phyloP scores from a whole-genome alignment of 106 monocot genomes.

The Dioscorea dumetorum region DNA sequence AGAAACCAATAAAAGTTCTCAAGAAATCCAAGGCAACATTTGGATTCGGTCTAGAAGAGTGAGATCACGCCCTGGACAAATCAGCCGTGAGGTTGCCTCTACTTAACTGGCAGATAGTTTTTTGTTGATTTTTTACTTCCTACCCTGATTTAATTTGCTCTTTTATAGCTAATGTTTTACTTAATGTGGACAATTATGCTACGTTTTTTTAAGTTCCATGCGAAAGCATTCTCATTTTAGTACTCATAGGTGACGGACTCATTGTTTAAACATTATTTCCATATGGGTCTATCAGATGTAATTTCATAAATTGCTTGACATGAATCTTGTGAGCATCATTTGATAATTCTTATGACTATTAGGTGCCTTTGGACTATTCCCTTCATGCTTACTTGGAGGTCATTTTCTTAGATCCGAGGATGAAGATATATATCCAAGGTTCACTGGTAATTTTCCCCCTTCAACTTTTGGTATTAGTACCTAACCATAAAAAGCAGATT shows the following conservation, averaged over 20 bases:
- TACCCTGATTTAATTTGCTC: neutral
- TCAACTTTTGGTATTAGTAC: neutral
- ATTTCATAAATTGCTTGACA: too few relatives aligned
- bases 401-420: slow-evolving; percentile 62
- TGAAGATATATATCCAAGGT: slow-evolving; percentile 74
- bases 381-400: slow-evolving; percentile 74
- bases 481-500: neutral
- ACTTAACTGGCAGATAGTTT: neutral
- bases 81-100: slow-evolving; percentile 38
- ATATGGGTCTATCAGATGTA: neutral
- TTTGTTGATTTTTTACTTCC: neutral
- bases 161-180: neutral
- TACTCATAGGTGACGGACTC: neutral
- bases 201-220: too few relatives aligned
- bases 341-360: neutral
- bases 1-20: slow-evolving; percentile 1
- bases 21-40: slow-evolving; percentile 36
- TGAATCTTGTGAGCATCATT: neutral
- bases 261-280: neutral
- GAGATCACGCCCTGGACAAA: slow-evolving; percentile 70
- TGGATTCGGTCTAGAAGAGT: slow-evolving; percentile 64
- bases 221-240: too few relatives aligned
- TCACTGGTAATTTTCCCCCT: slow-evolving; percentile 34
- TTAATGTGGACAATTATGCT: too few relatives aligned
- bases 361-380: slow-evolving; percentile 86